Percentiles rank a stretch among this genome's conserved stretches.
Conservation (phyloP, 139 green algal genomes). For the Ettlia oleoabundans region DNA sequence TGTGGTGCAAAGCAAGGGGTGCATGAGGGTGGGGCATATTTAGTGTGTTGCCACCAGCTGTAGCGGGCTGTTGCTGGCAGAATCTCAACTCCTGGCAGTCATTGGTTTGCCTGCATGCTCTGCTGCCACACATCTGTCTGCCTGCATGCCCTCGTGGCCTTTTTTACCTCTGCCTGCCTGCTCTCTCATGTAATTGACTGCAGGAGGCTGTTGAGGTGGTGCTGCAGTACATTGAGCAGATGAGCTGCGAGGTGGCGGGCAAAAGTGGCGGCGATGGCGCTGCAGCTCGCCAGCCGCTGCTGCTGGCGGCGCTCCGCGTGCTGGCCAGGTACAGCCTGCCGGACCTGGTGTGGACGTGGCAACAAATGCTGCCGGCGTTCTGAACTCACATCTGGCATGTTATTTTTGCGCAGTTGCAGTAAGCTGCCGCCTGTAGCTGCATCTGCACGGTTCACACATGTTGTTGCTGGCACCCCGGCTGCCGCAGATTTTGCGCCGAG, state of each 20-base stretch:
- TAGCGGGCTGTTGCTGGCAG: too few species aligned
- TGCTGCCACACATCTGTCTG: too few species aligned
- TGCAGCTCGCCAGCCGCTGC: background rate
- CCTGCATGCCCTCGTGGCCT: background rate
- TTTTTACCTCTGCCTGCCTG: background rate
- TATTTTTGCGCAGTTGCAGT: too few species aligned
- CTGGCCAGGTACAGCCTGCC: background rate
- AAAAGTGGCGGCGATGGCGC: background rate
- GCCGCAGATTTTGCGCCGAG: constrained; percentile 54
- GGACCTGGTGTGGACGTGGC: too few species aligned
- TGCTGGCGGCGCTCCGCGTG: constrained; percentile 11
- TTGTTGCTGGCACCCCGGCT: too few species aligned
- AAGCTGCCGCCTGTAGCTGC: too few species aligned
- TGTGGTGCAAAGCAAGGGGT: background rate
- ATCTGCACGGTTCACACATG: too few species aligned
- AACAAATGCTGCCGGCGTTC: too few species aligned
- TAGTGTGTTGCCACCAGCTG: too few species aligned
- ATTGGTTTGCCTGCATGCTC: too few species aligned
- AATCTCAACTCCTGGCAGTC: too few species aligned
- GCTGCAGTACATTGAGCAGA: constrained; percentile 66
- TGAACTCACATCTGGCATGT: too few species aligned
- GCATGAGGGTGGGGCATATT: background rate
- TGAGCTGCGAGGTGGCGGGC: constrained; percentile 18
- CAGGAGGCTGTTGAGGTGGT: constrained; percentile 49
- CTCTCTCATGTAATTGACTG: constrained; percentile 11